Conservation (phyloP, 1,284 basidiomycete genomes). For the Moesziomyces parantarcticus region DNA sequence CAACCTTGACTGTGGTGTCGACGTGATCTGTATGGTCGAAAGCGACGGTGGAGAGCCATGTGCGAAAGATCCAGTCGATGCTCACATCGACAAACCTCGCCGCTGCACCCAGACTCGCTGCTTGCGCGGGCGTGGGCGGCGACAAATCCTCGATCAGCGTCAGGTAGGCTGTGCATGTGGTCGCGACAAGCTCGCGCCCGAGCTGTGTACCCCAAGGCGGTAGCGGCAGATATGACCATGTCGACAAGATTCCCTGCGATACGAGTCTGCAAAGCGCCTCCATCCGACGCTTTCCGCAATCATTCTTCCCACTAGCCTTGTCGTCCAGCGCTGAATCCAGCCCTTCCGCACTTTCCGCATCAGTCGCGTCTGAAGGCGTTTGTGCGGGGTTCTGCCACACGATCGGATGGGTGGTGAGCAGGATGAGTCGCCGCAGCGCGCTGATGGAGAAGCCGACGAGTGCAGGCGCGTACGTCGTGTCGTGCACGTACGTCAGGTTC, state of each 20-base stretch:
- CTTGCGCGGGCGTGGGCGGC: neutral
- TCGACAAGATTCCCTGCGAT: slow-evolving; percentile 24
- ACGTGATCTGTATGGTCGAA: slow-evolving; percentile 22
- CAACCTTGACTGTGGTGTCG: neutral
- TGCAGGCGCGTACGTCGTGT: slow-evolving; percentile 13
- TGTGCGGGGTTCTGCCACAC: neutral
- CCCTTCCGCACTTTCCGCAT: neutral
- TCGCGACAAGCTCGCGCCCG: slow-evolving; percentile 8
- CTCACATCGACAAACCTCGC: slow-evolving; percentile 26
- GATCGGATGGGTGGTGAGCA: slow-evolving; percentile 32
- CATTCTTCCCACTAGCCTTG: neutral
- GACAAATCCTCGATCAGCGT: slow-evolving; percentile 16
- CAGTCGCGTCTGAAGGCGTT: neutral
- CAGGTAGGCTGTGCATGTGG: slow-evolving; percentile 20
- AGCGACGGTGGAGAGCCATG: slow-evolving; percentile 9
- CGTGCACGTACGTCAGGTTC: slow-evolving; percentile 42
- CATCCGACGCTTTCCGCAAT: slow-evolving; percentile 22
- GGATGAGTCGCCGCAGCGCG: slow-evolving; percentile 24
- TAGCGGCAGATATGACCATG: slow-evolving; percentile 42
- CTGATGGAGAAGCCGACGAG: slow-evolving; percentile 19
- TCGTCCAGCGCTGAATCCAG: neutral
- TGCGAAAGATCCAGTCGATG: slow-evolving; percentile 31
- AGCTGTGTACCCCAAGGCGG: slow-evolving; percentile 18
- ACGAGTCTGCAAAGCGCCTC: slow-evolving; percentile 25
- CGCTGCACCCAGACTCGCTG: slow-evolving; percentile 1